These are phyloP conservation scores for Globisporangium apiculatum DNA, from an alignment of 352 stramenopile species.

Conservation along the genomic window DNA sequence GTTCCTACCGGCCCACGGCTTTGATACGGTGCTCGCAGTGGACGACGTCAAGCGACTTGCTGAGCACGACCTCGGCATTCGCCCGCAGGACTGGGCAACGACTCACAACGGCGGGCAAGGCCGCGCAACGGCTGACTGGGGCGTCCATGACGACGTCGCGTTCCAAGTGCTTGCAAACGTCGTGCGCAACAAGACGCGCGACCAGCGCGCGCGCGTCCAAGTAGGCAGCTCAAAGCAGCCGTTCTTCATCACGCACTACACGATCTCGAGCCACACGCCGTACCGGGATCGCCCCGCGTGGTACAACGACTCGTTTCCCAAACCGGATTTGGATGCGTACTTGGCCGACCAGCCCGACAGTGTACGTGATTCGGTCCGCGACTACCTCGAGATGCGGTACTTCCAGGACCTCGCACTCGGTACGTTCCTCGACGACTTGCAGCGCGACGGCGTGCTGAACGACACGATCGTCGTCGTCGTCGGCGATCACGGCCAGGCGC, in stretches of 20 bases:
- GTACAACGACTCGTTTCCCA: conserved; percentile 15
- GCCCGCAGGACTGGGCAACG: conserved; percentile 23
- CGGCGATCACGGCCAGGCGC: conserved; percentile 39
- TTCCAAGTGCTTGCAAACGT: conserved; percentile 41
- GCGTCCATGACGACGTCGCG: conserved; percentile 45
- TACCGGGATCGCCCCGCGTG: conserved; percentile 30
- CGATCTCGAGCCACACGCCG: conserved; percentile 45
- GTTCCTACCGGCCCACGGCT: conserved; percentile 43
- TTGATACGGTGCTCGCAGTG: conserved; percentile 32
- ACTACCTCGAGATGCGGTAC: conserved; percentile 42
- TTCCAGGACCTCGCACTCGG: conserved; percentile 41
- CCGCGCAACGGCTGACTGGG: conserved; percentile 22
- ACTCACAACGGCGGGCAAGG: conserved; percentile 9
- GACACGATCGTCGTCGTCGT: conserved; percentile 51
- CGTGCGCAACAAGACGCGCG: conserved; percentile 34
- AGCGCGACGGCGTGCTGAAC: conserved; percentile 29
- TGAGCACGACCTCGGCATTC: conserved; percentile 27
- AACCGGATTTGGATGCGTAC: conserved; percentile 29
- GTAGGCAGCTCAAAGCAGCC: conserved; percentile 24
- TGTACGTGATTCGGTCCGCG: conserved; percentile 11
- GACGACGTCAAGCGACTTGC: conserved; percentile 33
- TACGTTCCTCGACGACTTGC: conserved; percentile 46
- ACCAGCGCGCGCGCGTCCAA: conserved; percentile 20
- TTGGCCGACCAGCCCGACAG: conserved; percentile 16
- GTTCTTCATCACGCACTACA: conserved; percentile 50